These are phyloP conservation scores for Boehmeria nivea DNA, from an alignment of 306 rosid species.

Conservation along the genomic window DNA sequence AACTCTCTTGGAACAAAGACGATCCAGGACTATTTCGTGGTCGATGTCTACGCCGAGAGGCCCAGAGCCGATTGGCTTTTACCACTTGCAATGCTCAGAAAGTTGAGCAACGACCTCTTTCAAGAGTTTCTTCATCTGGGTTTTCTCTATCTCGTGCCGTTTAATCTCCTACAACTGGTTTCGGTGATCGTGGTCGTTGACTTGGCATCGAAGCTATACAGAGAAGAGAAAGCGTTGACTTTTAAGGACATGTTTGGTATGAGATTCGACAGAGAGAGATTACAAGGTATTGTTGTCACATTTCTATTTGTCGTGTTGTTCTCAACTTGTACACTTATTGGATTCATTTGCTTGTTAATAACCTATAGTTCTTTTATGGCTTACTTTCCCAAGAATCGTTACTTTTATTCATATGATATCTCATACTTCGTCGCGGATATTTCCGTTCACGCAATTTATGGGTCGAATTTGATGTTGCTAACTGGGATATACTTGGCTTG, in stretches of 20 bases:
- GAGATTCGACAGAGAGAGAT: constrained; percentile 1
- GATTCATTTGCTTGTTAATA: constrained; percentile 11
- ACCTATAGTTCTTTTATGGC: constrained; percentile 7
- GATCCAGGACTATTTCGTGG: no score
- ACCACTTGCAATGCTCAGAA: background rate
- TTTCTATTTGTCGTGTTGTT: constrained; percentile 10
- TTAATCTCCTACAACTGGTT: constrained; percentile 18
- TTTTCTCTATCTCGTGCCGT: constrained; percentile 18
- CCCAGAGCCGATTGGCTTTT: background rate
- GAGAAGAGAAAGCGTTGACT: constrained; percentile 9
- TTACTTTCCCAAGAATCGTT: background rate
- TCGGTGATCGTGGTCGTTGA: constrained; percentile 6
- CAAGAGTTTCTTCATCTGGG: constrained; percentile 8
- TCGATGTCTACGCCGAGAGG: background rate
- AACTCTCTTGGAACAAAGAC: no score
- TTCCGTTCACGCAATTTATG: constrained; percentile 9
- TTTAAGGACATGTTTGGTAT: constrained; percentile 4
- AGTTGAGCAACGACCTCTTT: background rate
- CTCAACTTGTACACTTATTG: constrained; percentile 11
- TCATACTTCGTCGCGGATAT: background rate
- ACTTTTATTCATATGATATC: background rate
- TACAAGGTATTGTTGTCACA: constrained; percentile 11
- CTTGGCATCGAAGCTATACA: constrained; percentile 16
- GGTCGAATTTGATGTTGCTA: constrained; percentile 18
- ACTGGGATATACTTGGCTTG: constrained; percentile 40